Evolutionary conservation across 2,329 filamentous ascomycete species (phyloP), one percentile per base, ranked within the genome.

Genomic region (Byssochlamys sp.): DNA sequence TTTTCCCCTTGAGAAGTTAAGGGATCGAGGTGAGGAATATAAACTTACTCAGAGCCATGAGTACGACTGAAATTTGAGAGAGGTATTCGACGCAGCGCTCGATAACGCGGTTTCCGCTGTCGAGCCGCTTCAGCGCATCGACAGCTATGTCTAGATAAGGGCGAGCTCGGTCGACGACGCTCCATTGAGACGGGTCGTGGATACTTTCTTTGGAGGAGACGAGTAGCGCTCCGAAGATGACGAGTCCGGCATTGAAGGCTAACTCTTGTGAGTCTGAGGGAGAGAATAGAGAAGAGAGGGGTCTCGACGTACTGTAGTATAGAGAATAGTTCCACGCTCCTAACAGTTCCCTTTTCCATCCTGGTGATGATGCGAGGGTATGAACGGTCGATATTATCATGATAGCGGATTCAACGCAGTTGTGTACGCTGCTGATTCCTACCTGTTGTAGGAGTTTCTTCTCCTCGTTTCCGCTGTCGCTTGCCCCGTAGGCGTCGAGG

Each of bases 181-280:
- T 57, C 59, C 48, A 59, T 49, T 31, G 29, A 58, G 50, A 49
- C 19, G 14, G 26, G 26, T 53, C 59, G 58, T 57, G 50, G 33
- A 27, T 52, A n/a, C 39, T 48, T 39, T 58, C 54, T 51, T 45
- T 55, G 55, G 55, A 60, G n/a, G 53, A 66, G 5, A 60, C 60
- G 49, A 69, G 59, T 9, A 70, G 58, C 5, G 61, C 59, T 7
- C 67, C 67, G 39, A 72, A 67, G 10, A 74, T 65, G 0, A 71
- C 67, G 2, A 74, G 64, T 9, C 69, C 71, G 1, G 70, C 67
- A 45, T 73, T 64, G 57, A 69, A 67, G 35, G 71, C 68, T 73
- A 9, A 50, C 56, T 2, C 51, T 49, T 12, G 49, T 28, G 4
- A 51, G 25, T 27, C 25, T 11, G 3, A n/a, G 27, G 11, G 24